Percentiles rank a stretch among this genome's conserved stretches.
These are phyloP conservation scores for Linum usitatissimum DNA, from an alignment of 345 rosid genomes.

Conservation along the genomic window DNA sequence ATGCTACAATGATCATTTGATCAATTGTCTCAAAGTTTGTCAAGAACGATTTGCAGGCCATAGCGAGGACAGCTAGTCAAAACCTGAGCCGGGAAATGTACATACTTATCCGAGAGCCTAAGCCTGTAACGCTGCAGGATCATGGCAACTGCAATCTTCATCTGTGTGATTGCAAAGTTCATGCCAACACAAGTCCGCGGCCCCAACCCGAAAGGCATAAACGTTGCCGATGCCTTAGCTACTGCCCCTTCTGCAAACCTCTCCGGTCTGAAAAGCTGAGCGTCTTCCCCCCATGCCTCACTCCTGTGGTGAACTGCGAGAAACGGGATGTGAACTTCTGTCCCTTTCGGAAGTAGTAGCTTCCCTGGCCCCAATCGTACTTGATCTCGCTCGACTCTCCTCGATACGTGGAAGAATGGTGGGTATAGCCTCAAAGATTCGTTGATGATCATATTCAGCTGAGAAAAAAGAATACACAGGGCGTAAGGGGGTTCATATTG, in stretches of 20 bases:
- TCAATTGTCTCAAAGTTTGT: no score
- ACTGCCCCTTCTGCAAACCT: not conserved
- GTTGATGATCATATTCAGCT: not conserved
- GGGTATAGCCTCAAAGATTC: conserved; percentile 1
- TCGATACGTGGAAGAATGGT: not conserved
- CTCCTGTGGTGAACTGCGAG: not conserved
- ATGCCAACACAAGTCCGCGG: not conserved
- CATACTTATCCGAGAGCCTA: not conserved
- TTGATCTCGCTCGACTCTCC: not conserved
- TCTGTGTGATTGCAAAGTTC: not conserved
- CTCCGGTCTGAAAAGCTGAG: not conserved
- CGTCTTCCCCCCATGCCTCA: not conserved
- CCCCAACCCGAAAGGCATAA: not conserved
- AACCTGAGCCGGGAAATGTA: not conserved
- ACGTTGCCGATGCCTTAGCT: not conserved
- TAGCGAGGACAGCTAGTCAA: not conserved
- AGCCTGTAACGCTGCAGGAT: conserved; percentile 1
- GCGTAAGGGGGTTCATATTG: no score
- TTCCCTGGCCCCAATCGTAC: not conserved
- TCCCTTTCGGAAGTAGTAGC: not conserved
- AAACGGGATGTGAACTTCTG: not conserved
- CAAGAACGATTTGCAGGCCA: conserved; percentile 1
- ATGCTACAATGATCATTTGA: no score
- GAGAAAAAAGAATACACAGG: not conserved
- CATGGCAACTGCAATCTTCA: conserved; percentile 1